Percentiles rank a stretch among this genome's conserved stretches.
Evolutionary conservation across 192 early-diverging fungal genomes (phyloP).

Genomic region (Coemansia sp.): DNA sequence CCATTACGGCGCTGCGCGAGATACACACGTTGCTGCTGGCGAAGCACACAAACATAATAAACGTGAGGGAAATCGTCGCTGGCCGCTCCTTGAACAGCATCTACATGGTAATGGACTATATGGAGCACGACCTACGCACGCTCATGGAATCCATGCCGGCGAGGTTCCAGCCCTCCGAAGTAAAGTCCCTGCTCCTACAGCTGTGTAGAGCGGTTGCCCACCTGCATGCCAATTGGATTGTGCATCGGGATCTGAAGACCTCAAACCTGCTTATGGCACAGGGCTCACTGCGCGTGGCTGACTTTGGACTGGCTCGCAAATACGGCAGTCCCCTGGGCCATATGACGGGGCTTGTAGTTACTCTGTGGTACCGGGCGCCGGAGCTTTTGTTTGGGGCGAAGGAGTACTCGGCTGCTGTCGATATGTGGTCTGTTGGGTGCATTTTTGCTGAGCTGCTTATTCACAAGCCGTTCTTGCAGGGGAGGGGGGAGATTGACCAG

Average conservation of each 20-base stretch:
- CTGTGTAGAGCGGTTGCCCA: slow-evolving; percentile 77
- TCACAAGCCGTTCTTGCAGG: slow-evolving; percentile 79
- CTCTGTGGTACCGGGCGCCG: slow-evolving; percentile 95
- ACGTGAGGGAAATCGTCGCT: slow-evolving; percentile 75
- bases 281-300: slow-evolving; percentile 86
- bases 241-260: slow-evolving; percentile 91
- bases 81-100: slow-evolving; percentile 63
- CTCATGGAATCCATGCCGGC: slow-evolving; percentile 81
- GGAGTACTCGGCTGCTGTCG: slow-evolving; percentile 81
- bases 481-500: slow-evolving; percentile 78
- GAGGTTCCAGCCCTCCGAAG: slow-evolving; percentile 81
- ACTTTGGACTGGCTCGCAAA: slow-evolving; percentile 95
- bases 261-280: slow-evolving; percentile 75
- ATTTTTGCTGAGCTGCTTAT: slow-evolving; percentile 94
- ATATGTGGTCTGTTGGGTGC: slow-evolving; percentile 97
- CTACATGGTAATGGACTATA: slow-evolving; percentile 97
- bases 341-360: slow-evolving; percentile 93
- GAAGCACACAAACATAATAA: slow-evolving; percentile 83
- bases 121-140: slow-evolving; percentile 91
- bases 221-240: slow-evolving; percentile 81
- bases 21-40: slow-evolving; percentile 70
- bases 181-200: slow-evolving; percentile 75
- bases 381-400: slow-evolving; percentile 88
- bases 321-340: slow-evolving; percentile 73
- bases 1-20: slow-evolving; percentile 75